These are phyloP conservation scores for Lippia alba DNA, from an alignment of 305 asterid genomes.

Conservation along the genomic window DNA sequence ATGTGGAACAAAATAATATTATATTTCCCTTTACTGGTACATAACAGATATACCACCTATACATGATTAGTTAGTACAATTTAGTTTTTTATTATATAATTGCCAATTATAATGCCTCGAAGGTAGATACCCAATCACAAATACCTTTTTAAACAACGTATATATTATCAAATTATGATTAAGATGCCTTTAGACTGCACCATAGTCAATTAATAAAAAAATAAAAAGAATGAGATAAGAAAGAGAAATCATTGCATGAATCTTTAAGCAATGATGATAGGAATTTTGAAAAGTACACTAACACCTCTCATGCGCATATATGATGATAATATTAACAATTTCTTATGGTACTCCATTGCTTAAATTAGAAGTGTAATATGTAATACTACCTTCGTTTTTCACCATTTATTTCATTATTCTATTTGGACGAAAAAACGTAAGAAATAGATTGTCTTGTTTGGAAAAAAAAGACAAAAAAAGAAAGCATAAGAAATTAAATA, in stretches of 20 bases:
- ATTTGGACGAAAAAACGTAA: too few species aligned
- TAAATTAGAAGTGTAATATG: background rate
- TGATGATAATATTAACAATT: conserved; percentile 7
- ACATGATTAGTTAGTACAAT: conserved; percentile 1
- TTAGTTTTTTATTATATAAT: background rate
- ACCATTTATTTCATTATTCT: too few species aligned
- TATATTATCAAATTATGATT: conserved; percentile 20
- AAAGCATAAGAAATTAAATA: too few species aligned
- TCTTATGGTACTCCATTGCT: background rate
- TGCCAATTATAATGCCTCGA: conserved; percentile 8
- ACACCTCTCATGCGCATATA: conserved; percentile 10
- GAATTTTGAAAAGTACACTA: background rate
- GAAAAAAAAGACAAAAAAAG: too few species aligned
- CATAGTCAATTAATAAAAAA: conserved; percentile 27
- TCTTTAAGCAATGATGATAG: conserved; percentile 15
- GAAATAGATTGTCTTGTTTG: too few species aligned
- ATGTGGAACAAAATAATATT: conserved; percentile 9
- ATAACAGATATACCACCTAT: background rate
- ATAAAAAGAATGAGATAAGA: conserved; percentile 16
- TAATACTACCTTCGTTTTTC: background rate
- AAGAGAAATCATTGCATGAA: conserved; percentile 15
- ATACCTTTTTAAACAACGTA: background rate
- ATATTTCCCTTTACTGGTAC: background rate
- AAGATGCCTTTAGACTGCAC: conserved; percentile 25
- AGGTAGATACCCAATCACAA: conserved; percentile 17